Evolutionary conservation across 2,329 filamentous ascomycete species (phyloP).

Genomic region (Coniochaeta sp.): DNA sequence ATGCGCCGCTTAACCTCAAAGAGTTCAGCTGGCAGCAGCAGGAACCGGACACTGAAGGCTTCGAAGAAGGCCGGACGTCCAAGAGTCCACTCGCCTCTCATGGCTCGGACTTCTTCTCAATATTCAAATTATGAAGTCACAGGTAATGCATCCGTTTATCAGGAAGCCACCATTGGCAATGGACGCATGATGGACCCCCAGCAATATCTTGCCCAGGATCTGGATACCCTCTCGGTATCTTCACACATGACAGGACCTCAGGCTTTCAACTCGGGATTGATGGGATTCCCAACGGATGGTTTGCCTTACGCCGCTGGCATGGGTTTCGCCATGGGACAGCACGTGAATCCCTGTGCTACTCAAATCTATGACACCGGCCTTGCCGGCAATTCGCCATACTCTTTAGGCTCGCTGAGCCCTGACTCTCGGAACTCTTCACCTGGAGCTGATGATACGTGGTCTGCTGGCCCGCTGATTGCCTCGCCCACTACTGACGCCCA

Average conservation of each 20-base stretch:
- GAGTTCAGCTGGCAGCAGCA: constrained; percentile 36
- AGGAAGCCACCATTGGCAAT: constrained; percentile 28
- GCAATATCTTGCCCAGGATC: constrained; percentile 42
- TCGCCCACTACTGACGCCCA: constrained; percentile 36
- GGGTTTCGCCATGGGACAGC: constrained; percentile 33
- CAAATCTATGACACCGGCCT: constrained; percentile 46
- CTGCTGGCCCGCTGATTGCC: constrained; percentile 23
- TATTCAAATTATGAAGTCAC: constrained; percentile 44
- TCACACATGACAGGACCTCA: constrained; percentile 29
- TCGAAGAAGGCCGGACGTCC: constrained; percentile 31
- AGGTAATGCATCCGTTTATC: constrained; percentile 39
- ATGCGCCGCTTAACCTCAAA: constrained; percentile 37
- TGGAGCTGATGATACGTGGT: constrained; percentile 41
- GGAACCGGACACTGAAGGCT: constrained; percentile 33
- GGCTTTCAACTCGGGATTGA: constrained; percentile 38
- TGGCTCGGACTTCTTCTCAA: constrained; percentile 38
- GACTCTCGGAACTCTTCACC: constrained; percentile 45
- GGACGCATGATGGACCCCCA: constrained; percentile 38
- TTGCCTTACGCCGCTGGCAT: constrained; percentile 35
- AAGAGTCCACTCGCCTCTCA: constrained; percentile 35
- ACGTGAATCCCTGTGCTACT: constrained; percentile 41
- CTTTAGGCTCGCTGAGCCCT: constrained; percentile 46
- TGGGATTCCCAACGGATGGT: constrained; percentile 35
- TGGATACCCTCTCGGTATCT: constrained; percentile 36
- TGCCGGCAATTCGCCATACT: constrained; percentile 41